Conservation (phyloP, 1,139 yeast genomes). For the Petasospora fabianii region DNA sequence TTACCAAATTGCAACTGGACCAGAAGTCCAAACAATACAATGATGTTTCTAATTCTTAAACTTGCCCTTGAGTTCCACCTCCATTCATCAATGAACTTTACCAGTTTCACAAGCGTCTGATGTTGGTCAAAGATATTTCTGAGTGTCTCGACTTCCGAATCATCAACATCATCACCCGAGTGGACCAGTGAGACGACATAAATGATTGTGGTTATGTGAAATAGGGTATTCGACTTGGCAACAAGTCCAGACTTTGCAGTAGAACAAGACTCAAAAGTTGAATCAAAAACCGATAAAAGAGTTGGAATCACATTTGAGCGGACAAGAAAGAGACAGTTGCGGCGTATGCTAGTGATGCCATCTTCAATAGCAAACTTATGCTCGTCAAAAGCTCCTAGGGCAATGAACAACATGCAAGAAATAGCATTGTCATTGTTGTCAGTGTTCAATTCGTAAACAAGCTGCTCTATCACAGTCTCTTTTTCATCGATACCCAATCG, state of each 20-base stretch:
- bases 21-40: slow-evolving; percentile 56
- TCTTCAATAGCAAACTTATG: slow-evolving; percentile 30
- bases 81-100: slow-evolving; percentile 60
- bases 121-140: slow-evolving; percentile 27
- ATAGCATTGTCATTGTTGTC: slow-evolving; percentile 5
- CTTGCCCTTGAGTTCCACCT: slow-evolving; percentile 48
- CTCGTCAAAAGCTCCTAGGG: slow-evolving; percentile 41
- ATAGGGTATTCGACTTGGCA: slow-evolving; percentile 28
- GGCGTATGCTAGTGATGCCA: slow-evolving; percentile 36
- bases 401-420: slow-evolving; percentile 33
- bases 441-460: slow-evolving; percentile 7
- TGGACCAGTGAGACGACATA: slow-evolving; percentile 41
- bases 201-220: slow-evolving; percentile 48
- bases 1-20: slow-evolving; percentile 67
- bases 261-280: slow-evolving; percentile 8
- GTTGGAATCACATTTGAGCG: slow-evolving; percentile 8
- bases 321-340: slow-evolving; percentile 21
- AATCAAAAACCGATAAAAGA: slow-evolving; percentile 6
- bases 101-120: slow-evolving; percentile 42
- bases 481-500: slow-evolving; percentile 21
- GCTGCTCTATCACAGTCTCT: slow-evolving; percentile 18
- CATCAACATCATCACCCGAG: slow-evolving; percentile 22
- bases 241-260: slow-evolving; percentile 5
- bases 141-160: slow-evolving; percentile 21
- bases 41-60: slow-evolving; percentile 49